These are phyloP conservation scores for Papiliotrema nemorosa DNA, from an alignment of 1,284 basidiomycete species.

Conservation along the genomic window DNA sequence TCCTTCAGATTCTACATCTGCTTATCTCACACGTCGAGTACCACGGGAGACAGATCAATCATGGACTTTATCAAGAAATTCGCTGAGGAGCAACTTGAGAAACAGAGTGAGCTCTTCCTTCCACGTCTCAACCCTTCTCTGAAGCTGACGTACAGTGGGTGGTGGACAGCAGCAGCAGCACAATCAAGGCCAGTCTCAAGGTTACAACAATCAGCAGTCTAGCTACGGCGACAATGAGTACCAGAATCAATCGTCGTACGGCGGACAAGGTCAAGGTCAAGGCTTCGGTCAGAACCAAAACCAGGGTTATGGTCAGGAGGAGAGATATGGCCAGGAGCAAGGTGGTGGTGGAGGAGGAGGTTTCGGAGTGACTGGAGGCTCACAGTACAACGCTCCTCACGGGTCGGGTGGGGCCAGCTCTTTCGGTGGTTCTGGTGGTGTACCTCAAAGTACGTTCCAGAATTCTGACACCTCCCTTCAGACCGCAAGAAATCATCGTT, in stretches of 20 bases:
- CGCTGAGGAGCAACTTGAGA: slow-evolving; percentile 22
- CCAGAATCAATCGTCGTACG: not conserved
- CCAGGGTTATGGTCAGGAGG: slow-evolving; percentile 8
- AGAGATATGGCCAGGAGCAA: slow-evolving; percentile 8
- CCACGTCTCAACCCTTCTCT: too few relatives aligned
- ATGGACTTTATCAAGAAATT: slow-evolving; percentile 39
- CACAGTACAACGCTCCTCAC: slow-evolving; percentile 39
- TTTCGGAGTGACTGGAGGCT: slow-evolving; percentile 31
- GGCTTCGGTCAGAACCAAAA: slow-evolving; percentile 7
- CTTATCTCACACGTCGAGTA: not conserved
- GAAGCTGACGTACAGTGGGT: not conserved
- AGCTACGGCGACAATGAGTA: not conserved
- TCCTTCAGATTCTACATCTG: too few relatives aligned
- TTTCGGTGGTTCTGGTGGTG: slow-evolving; percentile 14
- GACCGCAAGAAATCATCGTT: not conserved
- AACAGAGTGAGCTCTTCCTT: slow-evolving; percentile 20
- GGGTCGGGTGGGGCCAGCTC: slow-evolving; percentile 26
- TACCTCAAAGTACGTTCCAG: slow-evolving; percentile 24
- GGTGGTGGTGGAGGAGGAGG: slow-evolving; percentile 6
- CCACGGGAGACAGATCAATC: not conserved
- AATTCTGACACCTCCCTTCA: not conserved
- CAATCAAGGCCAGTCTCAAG: slow-evolving; percentile 1
- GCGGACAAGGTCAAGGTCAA: slow-evolving; percentile 7
- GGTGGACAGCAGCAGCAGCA: slow-evolving; percentile 2
- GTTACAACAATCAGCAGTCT: slow-evolving; percentile 1